Evolutionary conservation across 1,284 basidiomycete genomes (phyloP), one percentile per base, ranked within the genome.

Genomic region (Rhodotorula sp.): DNA sequence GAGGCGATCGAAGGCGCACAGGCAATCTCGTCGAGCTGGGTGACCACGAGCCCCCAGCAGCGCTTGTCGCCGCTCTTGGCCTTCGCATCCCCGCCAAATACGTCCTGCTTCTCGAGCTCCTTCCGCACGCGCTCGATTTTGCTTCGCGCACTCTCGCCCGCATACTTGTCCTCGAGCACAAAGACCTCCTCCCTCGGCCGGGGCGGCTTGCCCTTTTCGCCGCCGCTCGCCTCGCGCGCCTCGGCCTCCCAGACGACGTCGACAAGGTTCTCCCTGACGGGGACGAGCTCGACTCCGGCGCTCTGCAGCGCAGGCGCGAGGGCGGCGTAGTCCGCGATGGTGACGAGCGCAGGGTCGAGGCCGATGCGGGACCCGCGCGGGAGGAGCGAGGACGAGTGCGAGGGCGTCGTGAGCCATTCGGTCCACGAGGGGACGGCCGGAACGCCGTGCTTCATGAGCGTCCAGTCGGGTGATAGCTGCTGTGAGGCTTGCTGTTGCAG

Each of bases 291-390:
- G 1, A 90, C 89, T 13, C 85, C 81, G 55, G 83, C 83, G 32
- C 84, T 80, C 50, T 82, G 80, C 3, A 91, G 84, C 15, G 86
- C 81, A 59, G 86, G 87, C 58, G 81, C 81, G 64, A 92, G 74
- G 19, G 75, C 54, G 34, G 72, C 67, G 44, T 81, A 79, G 64
- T 83, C 83, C 54, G 64, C 58, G 48, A 77, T 65, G 29, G 76
- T 56, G 63, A 96, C 88, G 22, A 95, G 82, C 7, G 86, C 87
- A 0, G 93, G 86, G 82, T 96, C 92, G 64, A 96, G 88, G 12
- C 92, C 94, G 64, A 95, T 89, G 54, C 86, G 86, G 19, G 87
- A 86, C 10, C 62, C 61, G 25, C 58, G 32, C 1, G 75, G 73
- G 29, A 75, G 66, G 29, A 59, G n/a, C 12, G 66, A 27, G 21